phyloP scores from a whole-genome alignment of 2,329 filamentous ascomycete genomes.

The Pseudocercospora musae region DNA sequence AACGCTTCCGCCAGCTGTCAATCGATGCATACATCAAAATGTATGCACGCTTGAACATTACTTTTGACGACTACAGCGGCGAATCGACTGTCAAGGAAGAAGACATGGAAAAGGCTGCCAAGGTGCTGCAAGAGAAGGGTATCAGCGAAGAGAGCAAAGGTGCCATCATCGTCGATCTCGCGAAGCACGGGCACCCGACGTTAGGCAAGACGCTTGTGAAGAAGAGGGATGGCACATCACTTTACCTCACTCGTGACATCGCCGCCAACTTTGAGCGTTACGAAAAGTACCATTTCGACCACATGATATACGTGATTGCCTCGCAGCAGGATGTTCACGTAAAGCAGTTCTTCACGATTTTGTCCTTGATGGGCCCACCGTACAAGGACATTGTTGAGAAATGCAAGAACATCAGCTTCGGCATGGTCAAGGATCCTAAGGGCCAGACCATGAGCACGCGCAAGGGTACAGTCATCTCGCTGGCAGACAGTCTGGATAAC shows the following conservation, averaged over 20 bases:
- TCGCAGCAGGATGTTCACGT: constrained; percentile 63
- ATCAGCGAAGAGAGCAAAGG: constrained; percentile 64
- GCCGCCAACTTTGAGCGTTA: constrained; percentile 63
- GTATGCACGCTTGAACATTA: constrained; percentile 62
- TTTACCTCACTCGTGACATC: constrained; percentile 68
- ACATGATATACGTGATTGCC: constrained; percentile 67
- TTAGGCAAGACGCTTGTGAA: constrained; percentile 65
- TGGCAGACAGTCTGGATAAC: constrained; percentile 49
- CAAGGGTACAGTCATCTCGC: constrained; percentile 51
- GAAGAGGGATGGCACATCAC: constrained; percentile 64
- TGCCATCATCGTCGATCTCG: constrained; percentile 66
- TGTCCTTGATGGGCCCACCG: constrained; percentile 59
- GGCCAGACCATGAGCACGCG: constrained; percentile 60
- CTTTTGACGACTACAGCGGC: constrained; percentile 64
- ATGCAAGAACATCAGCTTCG: constrained; percentile 64
- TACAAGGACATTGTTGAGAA: constrained; percentile 53
- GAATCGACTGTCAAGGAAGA: constrained; percentile 65
- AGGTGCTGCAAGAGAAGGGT: constrained; percentile 56
- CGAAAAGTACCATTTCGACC: constrained; percentile 61
- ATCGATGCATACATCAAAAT: constrained; percentile 64
- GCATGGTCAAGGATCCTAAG: constrained; percentile 53
- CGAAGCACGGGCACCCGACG: constrained; percentile 65
- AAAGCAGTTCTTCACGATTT: constrained; percentile 63
- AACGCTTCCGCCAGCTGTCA: constrained; percentile 61
- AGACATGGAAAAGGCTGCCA: constrained; percentile 60